Evolutionary conservation across 2,329 filamentous ascomycete genomes (phyloP).

Genomic region (Pestalotiopsis sp.): DNA sequence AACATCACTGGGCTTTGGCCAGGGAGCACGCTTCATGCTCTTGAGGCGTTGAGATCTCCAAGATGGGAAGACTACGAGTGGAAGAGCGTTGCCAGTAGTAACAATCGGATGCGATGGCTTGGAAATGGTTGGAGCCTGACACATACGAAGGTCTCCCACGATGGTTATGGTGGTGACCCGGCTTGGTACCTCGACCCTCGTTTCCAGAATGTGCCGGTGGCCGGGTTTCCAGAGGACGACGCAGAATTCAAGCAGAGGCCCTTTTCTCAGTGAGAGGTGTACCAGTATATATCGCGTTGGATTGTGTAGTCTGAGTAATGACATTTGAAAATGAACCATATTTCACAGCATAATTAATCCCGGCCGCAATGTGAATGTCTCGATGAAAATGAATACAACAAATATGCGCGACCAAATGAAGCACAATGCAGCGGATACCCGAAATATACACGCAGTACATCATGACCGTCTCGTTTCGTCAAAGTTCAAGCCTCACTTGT

Average conservation of each 20-base stretch:
- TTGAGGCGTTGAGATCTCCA: slow-evolving; percentile 41
- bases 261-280: slow-evolving; percentile 21
- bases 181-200: slow-evolving; percentile 31
- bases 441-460: too few species aligned
- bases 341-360: too few species aligned
- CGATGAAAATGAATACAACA: too few species aligned
- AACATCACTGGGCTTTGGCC: slow-evolving; percentile 45
- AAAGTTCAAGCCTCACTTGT: too few species aligned
- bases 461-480: too few species aligned
- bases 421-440: too few species aligned
- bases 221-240: slow-evolving; percentile 28
- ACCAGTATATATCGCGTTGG: background rate
- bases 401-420: too few species aligned
- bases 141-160: slow-evolving; percentile 30
- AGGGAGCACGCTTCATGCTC: slow-evolving; percentile 42
- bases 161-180: slow-evolving; percentile 27
- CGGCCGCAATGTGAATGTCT: too few species aligned
- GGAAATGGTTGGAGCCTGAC: slow-evolving; percentile 42
- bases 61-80: slow-evolving; percentile 48
- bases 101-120: slow-evolving; percentile 38
- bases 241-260: slow-evolving; percentile 26
- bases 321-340: too few species aligned
- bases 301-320: too few species aligned
- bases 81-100: slow-evolving; percentile 29
- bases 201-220: slow-evolving; percentile 25